These are phyloP conservation scores for Pythium chondricola DNA, from an alignment of 352 stramenopile genomes.

Conservation along the genomic window DNA sequence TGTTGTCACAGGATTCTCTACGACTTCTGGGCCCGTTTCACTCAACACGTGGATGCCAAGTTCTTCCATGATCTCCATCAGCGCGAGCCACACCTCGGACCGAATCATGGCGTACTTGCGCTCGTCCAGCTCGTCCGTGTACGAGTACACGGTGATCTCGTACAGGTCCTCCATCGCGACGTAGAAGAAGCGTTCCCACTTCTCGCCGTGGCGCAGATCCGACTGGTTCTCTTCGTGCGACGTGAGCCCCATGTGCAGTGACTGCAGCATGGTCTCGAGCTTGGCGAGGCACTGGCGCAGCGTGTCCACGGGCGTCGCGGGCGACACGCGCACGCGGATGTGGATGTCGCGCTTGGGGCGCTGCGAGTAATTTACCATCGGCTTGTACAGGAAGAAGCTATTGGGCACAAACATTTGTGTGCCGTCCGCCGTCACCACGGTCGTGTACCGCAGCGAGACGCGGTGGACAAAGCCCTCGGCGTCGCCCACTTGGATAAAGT, in stretches of 20 bases:
- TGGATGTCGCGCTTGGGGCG: constrained; percentile 79
- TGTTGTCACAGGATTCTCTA: background rate
- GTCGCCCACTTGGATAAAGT: constrained; percentile 78
- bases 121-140: constrained; percentile 80
- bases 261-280: constrained; percentile 78
- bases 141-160: constrained; percentile 79
- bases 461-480: constrained; percentile 77
- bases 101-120: constrained; percentile 88
- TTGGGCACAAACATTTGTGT: constrained; percentile 82
- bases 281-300: constrained; percentile 50
- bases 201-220: constrained; percentile 71
- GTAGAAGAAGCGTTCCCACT: constrained; percentile 80
- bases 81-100: constrained; percentile 82
- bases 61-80: constrained; percentile 88
- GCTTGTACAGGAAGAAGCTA: constrained; percentile 89
- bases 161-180: constrained; percentile 85
- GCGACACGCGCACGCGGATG: constrained; percentile 57
- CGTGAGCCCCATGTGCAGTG: constrained; percentile 75
- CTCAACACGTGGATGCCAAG: constrained; percentile 55
- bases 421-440: constrained; percentile 69
- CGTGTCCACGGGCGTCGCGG: constrained; percentile 45
- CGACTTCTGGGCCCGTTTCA: constrained; percentile 10
- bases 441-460: constrained; percentile 81
- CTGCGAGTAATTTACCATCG: constrained; percentile 86
- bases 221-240: constrained; percentile 84